These are phyloP conservation scores for Trichoderma sp. DNA, from an alignment of 2,329 filamentous ascomycete genomes.

Conservation along the genomic window DNA sequence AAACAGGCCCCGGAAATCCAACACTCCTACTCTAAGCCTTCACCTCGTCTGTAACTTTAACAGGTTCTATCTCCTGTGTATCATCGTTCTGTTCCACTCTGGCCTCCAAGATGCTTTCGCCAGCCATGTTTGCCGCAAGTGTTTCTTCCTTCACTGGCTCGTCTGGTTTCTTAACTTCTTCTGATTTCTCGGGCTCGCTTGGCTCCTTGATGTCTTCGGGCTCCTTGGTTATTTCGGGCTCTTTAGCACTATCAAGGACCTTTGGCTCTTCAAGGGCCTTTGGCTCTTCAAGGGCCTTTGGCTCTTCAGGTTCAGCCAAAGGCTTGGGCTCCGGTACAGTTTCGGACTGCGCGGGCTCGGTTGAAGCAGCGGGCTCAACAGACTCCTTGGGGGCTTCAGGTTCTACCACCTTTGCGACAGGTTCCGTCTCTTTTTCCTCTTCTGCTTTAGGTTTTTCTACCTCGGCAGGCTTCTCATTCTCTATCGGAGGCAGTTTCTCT, in stretches of 20 bases:
- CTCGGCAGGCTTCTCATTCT: slow-evolving; percentile 18
- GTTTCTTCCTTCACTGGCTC: slow-evolving; percentile 36
- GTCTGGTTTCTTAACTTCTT: slow-evolving; percentile 1
- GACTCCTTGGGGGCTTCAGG: not conserved
- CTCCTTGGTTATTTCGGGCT: not conserved
- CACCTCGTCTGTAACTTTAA: slow-evolving; percentile 39
- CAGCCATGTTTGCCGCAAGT: slow-evolving; percentile 46
- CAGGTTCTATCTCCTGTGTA: slow-evolving; percentile 38
- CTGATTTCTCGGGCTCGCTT: not conserved
- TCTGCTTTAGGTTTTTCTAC: not conserved
- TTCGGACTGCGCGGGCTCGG: not conserved
- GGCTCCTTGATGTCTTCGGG: not conserved
- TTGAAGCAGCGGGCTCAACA: not conserved
- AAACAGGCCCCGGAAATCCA: not conserved
- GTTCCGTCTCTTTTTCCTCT: slow-evolving; percentile 2
- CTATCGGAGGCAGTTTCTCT: not conserved
- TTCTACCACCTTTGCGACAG: not conserved
- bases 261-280: not conserved
- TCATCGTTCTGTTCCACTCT: slow-evolving; percentile 41
- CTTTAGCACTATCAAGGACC: not conserved
- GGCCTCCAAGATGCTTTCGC: slow-evolving; percentile 47
- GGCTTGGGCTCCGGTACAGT: not conserved
- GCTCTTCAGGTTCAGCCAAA: not conserved
- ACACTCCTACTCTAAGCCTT: slow-evolving; percentile 5
- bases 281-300: not conserved